A percentile compares a stretch with the other conserved stretches of the same genome.
These are phyloP conservation scores for Eimeria praecox DNA, from an alignment of 169 alveolate species.

Conservation along the genomic window DNA sequence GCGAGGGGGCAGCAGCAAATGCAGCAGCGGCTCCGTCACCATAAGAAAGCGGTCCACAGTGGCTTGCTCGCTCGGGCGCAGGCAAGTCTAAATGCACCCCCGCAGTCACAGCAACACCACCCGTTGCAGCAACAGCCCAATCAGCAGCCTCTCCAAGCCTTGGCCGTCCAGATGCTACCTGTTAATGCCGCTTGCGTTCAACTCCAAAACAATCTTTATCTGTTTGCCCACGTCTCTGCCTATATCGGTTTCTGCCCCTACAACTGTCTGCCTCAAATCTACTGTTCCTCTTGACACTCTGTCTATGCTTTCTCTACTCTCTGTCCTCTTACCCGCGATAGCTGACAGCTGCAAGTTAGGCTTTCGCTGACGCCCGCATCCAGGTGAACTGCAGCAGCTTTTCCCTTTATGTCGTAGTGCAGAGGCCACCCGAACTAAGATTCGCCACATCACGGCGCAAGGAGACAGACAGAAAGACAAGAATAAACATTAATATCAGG, in stretches of 20 bases:
- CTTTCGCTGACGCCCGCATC: conserved; percentile 67
- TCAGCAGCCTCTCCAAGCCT: background rate
- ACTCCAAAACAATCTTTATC: too few species aligned
- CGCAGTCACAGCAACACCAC: conserved; percentile 37
- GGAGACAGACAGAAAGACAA: background rate
- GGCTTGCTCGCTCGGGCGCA: conserved; percentile 50
- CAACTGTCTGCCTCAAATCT: background rate
- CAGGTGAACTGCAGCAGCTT: conserved; percentile 61
- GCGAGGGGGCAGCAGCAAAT: conserved; percentile 73
- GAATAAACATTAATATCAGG: background rate
- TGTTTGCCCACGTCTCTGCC: background rate
- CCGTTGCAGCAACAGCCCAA: conserved; percentile 1
- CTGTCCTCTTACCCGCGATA: conserved; percentile 4
- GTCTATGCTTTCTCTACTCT: background rate
- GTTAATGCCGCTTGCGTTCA: background rate
- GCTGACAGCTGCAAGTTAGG: conserved; percentile 67
- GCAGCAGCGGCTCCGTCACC: conserved; percentile 71
- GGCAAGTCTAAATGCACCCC: background rate
- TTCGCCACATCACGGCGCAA: background rate
- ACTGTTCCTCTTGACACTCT: background rate
- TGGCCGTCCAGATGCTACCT: background rate
- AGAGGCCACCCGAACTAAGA: conserved; percentile 70
- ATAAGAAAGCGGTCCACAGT: conserved; percentile 23
- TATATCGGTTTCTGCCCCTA: background rate
- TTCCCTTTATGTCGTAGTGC: conserved; percentile 63